Base-by-base conservation (phyloP, 495 filamentous ascomycete species). In the Saxophila tyrrhenica region DNA sequence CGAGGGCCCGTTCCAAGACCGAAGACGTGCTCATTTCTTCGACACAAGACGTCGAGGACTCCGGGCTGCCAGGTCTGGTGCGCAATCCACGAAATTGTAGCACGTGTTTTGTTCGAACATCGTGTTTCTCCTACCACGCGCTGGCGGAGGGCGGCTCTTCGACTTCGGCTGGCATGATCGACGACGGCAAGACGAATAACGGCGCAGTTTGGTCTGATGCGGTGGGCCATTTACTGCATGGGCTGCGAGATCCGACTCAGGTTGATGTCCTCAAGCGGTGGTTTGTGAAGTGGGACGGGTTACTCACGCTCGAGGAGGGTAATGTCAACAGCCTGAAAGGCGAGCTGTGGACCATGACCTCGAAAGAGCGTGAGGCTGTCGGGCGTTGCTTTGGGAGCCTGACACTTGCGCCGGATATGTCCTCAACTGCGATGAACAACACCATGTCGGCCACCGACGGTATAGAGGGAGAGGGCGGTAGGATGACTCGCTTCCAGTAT, bases 341-440 rank as follows among this genome's bases (percentile, higher is more conserved):
- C 55, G 92, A 98, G 65, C 76, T 98, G 1, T 98, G 92, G 92
- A 95, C 90, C 15, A 86, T 98, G 81, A 65, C 87, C 24, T 95
- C 91, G 67, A 78, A 76, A 1, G 89, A 96, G 67, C 82, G 92
- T 35, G 89, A 98, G 64, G 83, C 84, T 57, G 67, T 90, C 0
- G 92, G 92, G 2, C 78, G 92, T 47, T 87, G 83, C 61, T 87
- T 86, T 56, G 78, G 80, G 7, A 74, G 78, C 47, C 73, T 87
- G n/a, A 75, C 91, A 25, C 83, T 97, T 42, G 82, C 91, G 52
- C 83, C 87, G 35, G 57, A 60, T 24, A 5, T 45, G 13, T 46
- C 29, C n/a, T 54, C 53, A 8, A 29, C 51, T 23, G 32, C 51
- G 11, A n/a, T 46, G 8, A 38, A 43, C 17, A 39, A 24, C n/a